phyloP scores from a whole-genome alignment of 768 basidiomycete genomes.

The Suillus sp. region DNA sequence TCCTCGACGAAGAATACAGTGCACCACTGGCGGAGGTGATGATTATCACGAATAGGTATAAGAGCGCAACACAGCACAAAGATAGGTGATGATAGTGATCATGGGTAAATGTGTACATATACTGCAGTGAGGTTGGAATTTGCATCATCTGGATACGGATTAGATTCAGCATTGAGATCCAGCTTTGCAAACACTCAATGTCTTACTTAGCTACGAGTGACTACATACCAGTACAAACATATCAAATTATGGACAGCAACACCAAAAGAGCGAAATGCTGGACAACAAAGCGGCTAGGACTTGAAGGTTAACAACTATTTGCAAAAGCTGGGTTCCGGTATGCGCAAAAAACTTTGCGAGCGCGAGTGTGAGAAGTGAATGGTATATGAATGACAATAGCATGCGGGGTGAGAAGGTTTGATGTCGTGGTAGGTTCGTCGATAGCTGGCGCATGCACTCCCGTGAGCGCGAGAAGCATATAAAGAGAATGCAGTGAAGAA shows the following conservation, averaged over 20 bases:
- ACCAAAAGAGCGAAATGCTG: neutral
- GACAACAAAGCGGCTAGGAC: neutral
- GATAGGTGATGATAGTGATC: neutral
- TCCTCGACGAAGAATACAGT: neutral
- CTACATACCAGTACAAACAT: neutral
- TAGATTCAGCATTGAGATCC: neutral
- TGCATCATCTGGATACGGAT: neutral
- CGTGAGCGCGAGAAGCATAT: neutral
- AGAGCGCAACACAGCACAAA: neutral
- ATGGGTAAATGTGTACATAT: neutral
- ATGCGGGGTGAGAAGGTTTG: neutral
- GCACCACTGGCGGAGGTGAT: neutral
- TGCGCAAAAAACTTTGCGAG: conserved; percentile 17
- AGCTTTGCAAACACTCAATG: neutral
- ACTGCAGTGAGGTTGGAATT: neutral
- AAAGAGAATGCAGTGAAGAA: neutral
- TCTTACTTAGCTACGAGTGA: neutral
- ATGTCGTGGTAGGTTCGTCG: conserved; percentile 15
- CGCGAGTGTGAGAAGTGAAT: conserved; percentile 7
- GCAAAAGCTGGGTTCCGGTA: conserved; percentile 29
- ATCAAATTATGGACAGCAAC: conserved; percentile 1
- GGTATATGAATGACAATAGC: neutral
- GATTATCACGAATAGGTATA: neutral
- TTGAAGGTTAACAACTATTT: neutral
- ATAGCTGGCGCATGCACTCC: conserved; percentile 10